A percentile compares a stretch with the other conserved stretches of the same genome.
These are phyloP conservation scores for Tylopilus felleus DNA, from an alignment of 768 basidiomycete genomes.

Conservation along the genomic window DNA sequence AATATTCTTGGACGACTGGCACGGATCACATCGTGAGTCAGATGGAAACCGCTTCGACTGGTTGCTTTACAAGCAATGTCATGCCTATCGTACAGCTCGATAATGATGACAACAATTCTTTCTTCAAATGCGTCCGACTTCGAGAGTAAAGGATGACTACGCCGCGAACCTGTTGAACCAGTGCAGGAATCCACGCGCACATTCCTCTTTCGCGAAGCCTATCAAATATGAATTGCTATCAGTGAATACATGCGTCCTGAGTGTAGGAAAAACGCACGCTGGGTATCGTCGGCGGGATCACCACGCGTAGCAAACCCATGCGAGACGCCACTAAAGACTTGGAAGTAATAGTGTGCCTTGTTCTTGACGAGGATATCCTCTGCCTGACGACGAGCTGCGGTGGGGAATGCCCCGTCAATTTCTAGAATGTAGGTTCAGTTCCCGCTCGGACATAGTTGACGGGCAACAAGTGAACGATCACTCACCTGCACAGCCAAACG, in stretches of 20 bases:
- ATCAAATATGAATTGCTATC: background rate
- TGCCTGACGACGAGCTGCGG: conserved; percentile 48
- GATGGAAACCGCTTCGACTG: background rate
- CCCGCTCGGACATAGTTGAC: background rate
- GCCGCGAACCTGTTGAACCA: conserved; percentile 51
- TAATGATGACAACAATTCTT: background rate
- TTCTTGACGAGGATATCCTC: conserved; percentile 53
- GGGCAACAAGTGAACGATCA: background rate
- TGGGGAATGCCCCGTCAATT: conserved; percentile 51
- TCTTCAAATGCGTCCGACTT: background rate
- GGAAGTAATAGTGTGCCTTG: conserved; percentile 54
- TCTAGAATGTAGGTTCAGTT: conserved; percentile 32
- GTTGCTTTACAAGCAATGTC: background rate
- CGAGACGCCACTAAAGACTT: conserved; percentile 47
- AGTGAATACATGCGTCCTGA: background rate
- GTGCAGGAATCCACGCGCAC: conserved; percentile 44
- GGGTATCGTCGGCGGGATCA: conserved; percentile 24
- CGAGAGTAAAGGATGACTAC: conserved; percentile 1
- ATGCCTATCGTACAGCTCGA: conserved; percentile 11
- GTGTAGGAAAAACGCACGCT: conserved; percentile 15
- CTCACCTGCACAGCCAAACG: conserved; percentile 54
- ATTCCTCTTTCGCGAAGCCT: conserved; percentile 64
- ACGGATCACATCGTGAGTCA: background rate
- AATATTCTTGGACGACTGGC: background rate
- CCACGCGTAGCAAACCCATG: conserved; percentile 38